Percentiles rank a stretch among this genome's conserved stretches.
Conservation (phyloP, 2,329 filamentous ascomycete species). For the Stemphylium lycopersici region DNA sequence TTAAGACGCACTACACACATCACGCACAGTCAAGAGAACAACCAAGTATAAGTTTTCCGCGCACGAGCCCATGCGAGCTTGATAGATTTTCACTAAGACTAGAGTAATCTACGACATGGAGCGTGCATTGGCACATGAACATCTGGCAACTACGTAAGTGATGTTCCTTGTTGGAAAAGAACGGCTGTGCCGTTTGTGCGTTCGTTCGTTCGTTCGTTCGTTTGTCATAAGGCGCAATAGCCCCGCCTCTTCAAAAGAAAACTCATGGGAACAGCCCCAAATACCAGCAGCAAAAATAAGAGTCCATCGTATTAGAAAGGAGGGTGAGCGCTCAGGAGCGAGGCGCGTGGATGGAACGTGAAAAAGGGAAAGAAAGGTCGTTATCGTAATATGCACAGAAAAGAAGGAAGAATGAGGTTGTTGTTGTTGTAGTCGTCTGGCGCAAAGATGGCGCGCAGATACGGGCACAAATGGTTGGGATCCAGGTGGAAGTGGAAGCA, state of each 20-base stretch:
- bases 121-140: constrained; percentile 29
- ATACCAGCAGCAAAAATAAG: constrained; percentile 28
- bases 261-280: constrained; percentile 7
- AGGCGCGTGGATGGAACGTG: constrained; percentile 8
- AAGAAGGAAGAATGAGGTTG: constrained; percentile 18
- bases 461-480: constrained; percentile 4
- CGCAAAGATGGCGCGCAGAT: background rate
- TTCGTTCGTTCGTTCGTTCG: too few relatives aligned
- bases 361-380: constrained; percentile 26
- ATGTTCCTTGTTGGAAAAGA: background rate
- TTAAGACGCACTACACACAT: too few relatives aligned
- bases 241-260: background rate
- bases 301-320: constrained; percentile 3
- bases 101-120: constrained; percentile 20
- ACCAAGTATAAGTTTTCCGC: constrained; percentile 8
- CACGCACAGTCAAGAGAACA: too few relatives aligned
- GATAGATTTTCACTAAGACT: constrained; percentile 15
- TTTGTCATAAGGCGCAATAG: too few relatives aligned
- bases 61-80: constrained; percentile 36
- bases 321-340: background rate
- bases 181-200: background rate
- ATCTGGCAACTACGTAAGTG: constrained; percentile 5
- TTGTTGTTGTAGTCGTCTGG: background rate
- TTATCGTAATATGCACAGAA: constrained; percentile 41
- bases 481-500: constrained; percentile 2